A percentile compares a stretch with the other conserved stretches of the same genome.
phyloP scores from a whole-genome alignment of 2,329 filamentous ascomycete genomes.

The Penicillium sp. region DNA sequence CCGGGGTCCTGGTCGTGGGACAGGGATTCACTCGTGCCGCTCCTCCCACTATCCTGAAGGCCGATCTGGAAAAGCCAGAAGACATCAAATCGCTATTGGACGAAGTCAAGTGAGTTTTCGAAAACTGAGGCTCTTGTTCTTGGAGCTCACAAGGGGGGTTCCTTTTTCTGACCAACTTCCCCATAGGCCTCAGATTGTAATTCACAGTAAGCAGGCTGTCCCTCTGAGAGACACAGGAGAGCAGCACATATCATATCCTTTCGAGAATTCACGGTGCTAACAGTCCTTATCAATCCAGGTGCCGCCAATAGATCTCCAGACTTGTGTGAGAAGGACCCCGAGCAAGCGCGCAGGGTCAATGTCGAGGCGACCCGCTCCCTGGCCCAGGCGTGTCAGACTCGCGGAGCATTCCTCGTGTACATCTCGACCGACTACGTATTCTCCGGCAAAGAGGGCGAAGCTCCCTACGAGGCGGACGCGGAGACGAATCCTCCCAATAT shows the following conservation, averaged over 20 bases:
- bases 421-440: slow-evolving; percentile 72
- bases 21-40: slow-evolving; percentile 69
- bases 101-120: slow-evolving; percentile 45
- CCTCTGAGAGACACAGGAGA: too few relatives aligned
- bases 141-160: too few relatives aligned
- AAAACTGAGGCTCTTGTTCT: too few relatives aligned
- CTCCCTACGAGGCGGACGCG: slow-evolving; percentile 67
- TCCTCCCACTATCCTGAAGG: slow-evolving; percentile 59
- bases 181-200: slow-evolving; percentile 64
- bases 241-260: too few relatives aligned
- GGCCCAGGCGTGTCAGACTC: slow-evolving; percentile 58
- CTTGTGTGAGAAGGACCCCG: slow-evolving; percentile 72
- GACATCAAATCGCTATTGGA: slow-evolving; percentile 46
- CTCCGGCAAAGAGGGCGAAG: slow-evolving; percentile 70
- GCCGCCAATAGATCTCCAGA: slow-evolving; percentile 86
- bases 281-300: slow-evolving; percentile 43
- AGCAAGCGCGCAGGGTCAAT: slow-evolving; percentile 67
- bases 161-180: not conserved
- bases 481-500: slow-evolving; percentile 67
- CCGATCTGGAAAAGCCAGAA: slow-evolving; percentile 44
- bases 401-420: slow-evolving; percentile 52
- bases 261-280: slow-evolving; percentile 5
- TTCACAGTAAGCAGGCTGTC: slow-evolving; percentile 61
- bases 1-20: slow-evolving; percentile 64
- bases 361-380: slow-evolving; percentile 63